Percentiles rank a stretch among this genome's conserved stretches.
Evolutionary conservation across 768 basidiomycete genomes (phyloP).

Genomic region (Dioszegia hungarica): DNA sequence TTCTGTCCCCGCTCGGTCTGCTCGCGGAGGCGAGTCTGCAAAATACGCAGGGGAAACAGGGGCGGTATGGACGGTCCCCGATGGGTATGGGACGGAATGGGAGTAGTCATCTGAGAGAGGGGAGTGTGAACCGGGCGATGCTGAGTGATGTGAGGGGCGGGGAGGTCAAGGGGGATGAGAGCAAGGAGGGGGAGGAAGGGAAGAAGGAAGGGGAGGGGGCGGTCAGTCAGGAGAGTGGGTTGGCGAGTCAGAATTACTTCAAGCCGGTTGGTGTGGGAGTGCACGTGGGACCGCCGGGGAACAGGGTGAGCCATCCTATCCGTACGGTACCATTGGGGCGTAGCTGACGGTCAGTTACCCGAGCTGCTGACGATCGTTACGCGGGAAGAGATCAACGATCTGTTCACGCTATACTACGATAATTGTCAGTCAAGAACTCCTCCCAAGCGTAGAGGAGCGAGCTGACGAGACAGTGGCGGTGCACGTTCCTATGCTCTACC

Average conservation of each 20-base stretch:
- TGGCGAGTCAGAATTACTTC: conserved; percentile 87
- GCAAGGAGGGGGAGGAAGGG: neutral
- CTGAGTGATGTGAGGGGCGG: conserved; percentile 39
- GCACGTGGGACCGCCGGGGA: conserved; percentile 5
- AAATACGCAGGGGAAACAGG: conserved; percentile 31
- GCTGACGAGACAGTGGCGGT: conserved; percentile 39
- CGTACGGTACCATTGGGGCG: conserved; percentile 22
- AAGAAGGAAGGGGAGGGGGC: conserved; percentile 10
- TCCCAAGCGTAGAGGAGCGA: conserved; percentile 65
- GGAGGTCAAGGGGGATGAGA: conserved; percentile 2
- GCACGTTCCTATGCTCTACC: conserved; percentile 75
- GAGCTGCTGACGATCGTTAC: conserved; percentile 86
- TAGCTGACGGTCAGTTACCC: conserved; percentile 50
- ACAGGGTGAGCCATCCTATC: neutral
- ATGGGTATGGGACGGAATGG: conserved; percentile 4
- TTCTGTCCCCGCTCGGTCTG: conserved; percentile 84
- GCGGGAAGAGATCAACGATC: conserved; percentile 81
- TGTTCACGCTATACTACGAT: conserved; percentile 68
- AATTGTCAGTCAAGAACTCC: conserved; percentile 55
- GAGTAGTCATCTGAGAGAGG: conserved; percentile 2
- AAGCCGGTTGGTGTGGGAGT: conserved; percentile 62
- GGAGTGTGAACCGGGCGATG: conserved; percentile 23
- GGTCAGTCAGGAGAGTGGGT: conserved; percentile 44
- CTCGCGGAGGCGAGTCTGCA: conserved; percentile 75
- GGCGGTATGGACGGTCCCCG: conserved; percentile 8